These are phyloP conservation scores for Diddensiella santjacobensis DNA, from an alignment of 805 yeast genomes.

Conservation along the genomic window DNA sequence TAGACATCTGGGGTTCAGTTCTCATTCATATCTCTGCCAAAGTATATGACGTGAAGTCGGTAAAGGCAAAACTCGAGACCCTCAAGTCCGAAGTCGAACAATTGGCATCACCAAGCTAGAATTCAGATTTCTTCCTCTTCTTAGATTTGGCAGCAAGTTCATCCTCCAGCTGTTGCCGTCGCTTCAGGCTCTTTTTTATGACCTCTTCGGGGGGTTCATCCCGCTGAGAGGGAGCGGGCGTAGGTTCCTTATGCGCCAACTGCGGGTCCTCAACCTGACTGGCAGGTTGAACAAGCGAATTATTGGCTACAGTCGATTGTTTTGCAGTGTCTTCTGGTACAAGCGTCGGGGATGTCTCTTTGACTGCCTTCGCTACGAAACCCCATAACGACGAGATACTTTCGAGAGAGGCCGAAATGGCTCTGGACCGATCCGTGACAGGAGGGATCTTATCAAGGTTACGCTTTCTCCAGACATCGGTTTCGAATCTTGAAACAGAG, in stretches of 20 bases:
- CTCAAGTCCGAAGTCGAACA: background rate
- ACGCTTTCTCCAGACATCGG: conserved; percentile 6
- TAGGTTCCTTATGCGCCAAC: background rate
- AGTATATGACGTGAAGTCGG: background rate
- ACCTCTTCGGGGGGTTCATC: too few relatives aligned
- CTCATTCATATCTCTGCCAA: conserved; percentile 26
- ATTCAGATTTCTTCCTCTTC: background rate
- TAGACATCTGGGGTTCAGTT: conserved; percentile 50
- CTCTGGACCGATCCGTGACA: background rate
- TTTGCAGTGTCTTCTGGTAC: background rate
- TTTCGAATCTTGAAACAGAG: conserved; percentile 1
- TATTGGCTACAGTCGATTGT: too few relatives aligned
- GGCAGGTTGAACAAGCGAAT: too few relatives aligned
- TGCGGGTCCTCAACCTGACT: background rate
- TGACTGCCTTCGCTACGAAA: background rate
- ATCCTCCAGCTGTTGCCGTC: background rate
- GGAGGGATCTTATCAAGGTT: background rate
- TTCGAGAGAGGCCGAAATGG: background rate
- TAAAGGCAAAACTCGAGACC: background rate
- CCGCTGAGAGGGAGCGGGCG: background rate
- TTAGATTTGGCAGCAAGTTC: background rate
- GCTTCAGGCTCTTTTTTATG: background rate
- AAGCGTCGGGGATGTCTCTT: background rate
- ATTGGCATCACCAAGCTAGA: background rate
- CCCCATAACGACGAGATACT: background rate